These are phyloP conservation scores for Termitomyces bulborhizus DNA, from an alignment of 768 basidiomycete species.

Conservation along the genomic window DNA sequence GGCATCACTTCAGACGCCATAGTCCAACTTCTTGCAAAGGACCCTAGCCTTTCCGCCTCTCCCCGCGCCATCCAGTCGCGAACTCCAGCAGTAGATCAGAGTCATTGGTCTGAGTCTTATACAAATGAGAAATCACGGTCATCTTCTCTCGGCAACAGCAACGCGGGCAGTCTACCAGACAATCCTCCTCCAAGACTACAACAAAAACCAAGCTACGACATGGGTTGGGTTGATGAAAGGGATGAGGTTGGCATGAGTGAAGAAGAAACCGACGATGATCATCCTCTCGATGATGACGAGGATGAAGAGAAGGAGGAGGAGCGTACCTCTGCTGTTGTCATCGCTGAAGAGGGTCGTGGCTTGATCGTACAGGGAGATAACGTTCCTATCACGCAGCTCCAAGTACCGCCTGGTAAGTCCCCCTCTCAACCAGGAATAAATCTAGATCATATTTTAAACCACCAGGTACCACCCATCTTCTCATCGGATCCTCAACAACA, in stretches of 20 bases:
- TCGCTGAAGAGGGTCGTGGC: conserved; percentile 83
- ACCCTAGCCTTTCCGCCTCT: conserved; percentile 37
- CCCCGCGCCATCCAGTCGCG: conserved; percentile 37
- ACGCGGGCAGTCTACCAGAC: conserved; percentile 33
- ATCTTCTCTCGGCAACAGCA: conserved; percentile 52
- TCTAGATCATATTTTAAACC: conserved; percentile 3
- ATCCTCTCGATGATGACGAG: conserved; percentile 37
- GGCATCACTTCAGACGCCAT: conserved; percentile 65
- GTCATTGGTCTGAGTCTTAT: conserved; percentile 72
- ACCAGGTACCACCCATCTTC: conserved; percentile 88
- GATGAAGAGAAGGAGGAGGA: conserved; percentile 55
- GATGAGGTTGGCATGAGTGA: conserved; percentile 32
- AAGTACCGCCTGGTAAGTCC: conserved; percentile 65
- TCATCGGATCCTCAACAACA: conserved; percentile 75
- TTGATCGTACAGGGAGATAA: conserved; percentile 72
- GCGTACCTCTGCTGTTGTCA: conserved; percentile 67
- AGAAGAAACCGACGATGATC: conserved; percentile 35
- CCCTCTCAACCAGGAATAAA: neutral
- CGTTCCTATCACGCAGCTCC: conserved; percentile 51
- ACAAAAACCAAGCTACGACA: conserved; percentile 70
- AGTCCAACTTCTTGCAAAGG: conserved; percentile 53
- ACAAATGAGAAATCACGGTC: conserved; percentile 65
- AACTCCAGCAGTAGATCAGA: conserved; percentile 51
- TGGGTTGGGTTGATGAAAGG: conserved; percentile 65
- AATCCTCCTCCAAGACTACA: conserved; percentile 41